These are phyloP conservation scores for Uronychia setigera DNA, from an alignment of 73 alveolate genomes.

Conservation along the genomic window DNA sequence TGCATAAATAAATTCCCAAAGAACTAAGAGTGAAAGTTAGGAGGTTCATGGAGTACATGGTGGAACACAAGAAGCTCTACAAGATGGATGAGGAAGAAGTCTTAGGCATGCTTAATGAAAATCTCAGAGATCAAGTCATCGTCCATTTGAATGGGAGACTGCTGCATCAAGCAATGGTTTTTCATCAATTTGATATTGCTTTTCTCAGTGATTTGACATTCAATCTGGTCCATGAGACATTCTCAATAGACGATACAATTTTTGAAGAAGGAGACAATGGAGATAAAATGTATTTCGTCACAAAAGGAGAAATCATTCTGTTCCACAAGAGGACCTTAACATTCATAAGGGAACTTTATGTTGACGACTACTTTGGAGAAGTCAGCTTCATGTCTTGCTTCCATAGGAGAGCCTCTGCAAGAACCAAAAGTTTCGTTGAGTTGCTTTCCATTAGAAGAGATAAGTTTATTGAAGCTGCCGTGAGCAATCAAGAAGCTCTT, in stretches of 20 bases:
- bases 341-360: slow-evolving; percentile 12
- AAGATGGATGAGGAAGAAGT: slow-evolving; percentile 61
- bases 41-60: not conserved
- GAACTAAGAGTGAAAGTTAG: not conserved
- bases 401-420: slow-evolving; percentile 62
- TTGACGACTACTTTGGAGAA: slow-evolving; percentile 48
- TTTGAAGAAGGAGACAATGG: slow-evolving; percentile 90
- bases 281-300: slow-evolving; percentile 76
- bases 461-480: slow-evolving; percentile 24
- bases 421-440: slow-evolving; percentile 42
- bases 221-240: slow-evolving; percentile 77
- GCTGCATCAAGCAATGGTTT: slow-evolving; percentile 37
- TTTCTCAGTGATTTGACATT: slow-evolving; percentile 62
- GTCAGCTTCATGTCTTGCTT: slow-evolving; percentile 42
- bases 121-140: slow-evolving; percentile 54
- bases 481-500: slow-evolving; percentile 16
- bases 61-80: not conserved
- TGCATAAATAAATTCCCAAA: not conserved
- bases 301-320: slow-evolving; percentile 77
- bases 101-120: slow-evolving; percentile 42
- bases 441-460: slow-evolving; percentile 6
- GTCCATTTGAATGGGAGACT: slow-evolving; percentile 66
- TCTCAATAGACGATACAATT: slow-evolving; percentile 82
- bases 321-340: slow-evolving; percentile 42
- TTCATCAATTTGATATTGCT: slow-evolving; percentile 31